Conservation (phyloP, 495 filamentous ascomycete species). For the Penicillium cosmopolitanum region DNA sequence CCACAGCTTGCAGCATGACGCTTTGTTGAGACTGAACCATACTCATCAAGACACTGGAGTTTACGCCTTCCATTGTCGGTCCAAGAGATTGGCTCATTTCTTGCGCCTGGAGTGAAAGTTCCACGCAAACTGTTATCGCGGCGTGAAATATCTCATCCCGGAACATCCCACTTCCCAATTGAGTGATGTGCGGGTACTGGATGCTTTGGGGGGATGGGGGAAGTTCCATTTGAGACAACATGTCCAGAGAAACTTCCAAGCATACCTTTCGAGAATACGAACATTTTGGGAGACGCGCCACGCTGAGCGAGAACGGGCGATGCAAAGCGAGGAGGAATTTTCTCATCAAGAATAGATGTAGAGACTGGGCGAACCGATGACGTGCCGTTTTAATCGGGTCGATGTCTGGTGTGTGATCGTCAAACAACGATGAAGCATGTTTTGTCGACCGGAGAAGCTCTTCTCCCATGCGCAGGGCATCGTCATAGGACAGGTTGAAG, state of each 20-base stretch:
- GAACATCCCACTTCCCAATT: constrained; percentile 42
- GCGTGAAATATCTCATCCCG: constrained; percentile 46
- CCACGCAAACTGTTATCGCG: constrained; percentile 41
- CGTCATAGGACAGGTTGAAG: constrained; percentile 53
- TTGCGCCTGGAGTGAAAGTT: constrained; percentile 38
- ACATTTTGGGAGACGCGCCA: constrained; percentile 52
- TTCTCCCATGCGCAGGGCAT: constrained; percentile 50
- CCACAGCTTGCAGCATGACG: constrained; percentile 41
- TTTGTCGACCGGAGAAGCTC: constrained; percentile 44
- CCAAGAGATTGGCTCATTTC: constrained; percentile 28
- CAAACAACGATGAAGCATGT: constrained; percentile 28
- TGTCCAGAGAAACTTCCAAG: constrained; percentile 53
- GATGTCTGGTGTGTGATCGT: constrained; percentile 28
- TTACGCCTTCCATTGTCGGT: constrained; percentile 19
- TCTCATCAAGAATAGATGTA: constrained; percentile 50
- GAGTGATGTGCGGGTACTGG: constrained; percentile 35
- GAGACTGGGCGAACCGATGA: constrained; percentile 38
- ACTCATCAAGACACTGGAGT: constrained; percentile 37
- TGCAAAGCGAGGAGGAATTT: constrained; percentile 59
- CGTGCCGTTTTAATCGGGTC: constrained; percentile 24
- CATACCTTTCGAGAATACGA: constrained; percentile 60
- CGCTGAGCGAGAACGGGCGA: constrained; percentile 53
- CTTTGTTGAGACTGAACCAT: constrained; percentile 43
- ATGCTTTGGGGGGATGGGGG: constrained; percentile 22
- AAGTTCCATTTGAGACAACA: constrained; percentile 50